A percentile compares a stretch with the other conserved stretches of the same genome.
Evolutionary conservation across 164 flowering plant species (phyloP).

Genomic region (Vitis vinifera): ASM3070453v1 NC_081811.1:27417501-27418000

Average conservation of each 20-base stretch:
- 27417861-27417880: no score
- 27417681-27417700: constrained; percentile 24
- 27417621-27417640: constrained; percentile 78
- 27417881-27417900: no score
- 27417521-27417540: constrained; percentile 76
- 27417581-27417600: constrained; percentile 37
- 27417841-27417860: neutral
- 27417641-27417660: constrained; percentile 33
- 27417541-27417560: constrained; percentile 57
- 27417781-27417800: constrained; percentile 46
- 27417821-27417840: neutral
- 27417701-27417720: constrained; percentile 60
- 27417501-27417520: constrained; percentile 51
- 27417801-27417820: constrained; percentile 43
- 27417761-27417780: constrained; percentile 63
- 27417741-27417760: constrained; percentile 41
- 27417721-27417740: constrained; percentile 61
- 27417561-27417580: constrained; percentile 43
- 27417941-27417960: constrained; percentile 43
- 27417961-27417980: constrained; percentile 19
- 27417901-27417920: constrained; percentile 21
- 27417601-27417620: constrained; percentile 53
- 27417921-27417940: constrained; percentile 51
- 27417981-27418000: constrained; percentile 37
- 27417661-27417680: constrained; percentile 30